Conservation (phyloP, 306 rosid genomes). For the Luffa acutangula region DNA sequence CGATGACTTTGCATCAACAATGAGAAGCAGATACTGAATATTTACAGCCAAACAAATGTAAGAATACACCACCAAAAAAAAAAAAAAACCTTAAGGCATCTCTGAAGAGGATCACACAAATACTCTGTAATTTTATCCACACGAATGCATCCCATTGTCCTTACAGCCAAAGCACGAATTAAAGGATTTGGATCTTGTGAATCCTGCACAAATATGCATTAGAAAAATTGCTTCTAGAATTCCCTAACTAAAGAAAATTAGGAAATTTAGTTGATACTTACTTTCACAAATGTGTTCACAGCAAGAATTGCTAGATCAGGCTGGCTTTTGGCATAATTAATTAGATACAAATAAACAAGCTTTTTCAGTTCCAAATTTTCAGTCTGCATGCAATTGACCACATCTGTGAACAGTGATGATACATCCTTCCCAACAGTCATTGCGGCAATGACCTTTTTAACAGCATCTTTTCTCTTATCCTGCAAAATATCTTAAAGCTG, state of each 20-base stretch:
- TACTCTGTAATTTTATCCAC: slow-evolving; percentile 98
- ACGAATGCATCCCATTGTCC: slow-evolving; percentile 99
- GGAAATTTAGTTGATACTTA: slow-evolving; percentile 15
- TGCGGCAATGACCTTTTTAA: slow-evolving; percentile 96
- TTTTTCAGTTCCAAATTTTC: slow-evolving; percentile 96
- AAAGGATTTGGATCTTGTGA: slow-evolving; percentile 98
- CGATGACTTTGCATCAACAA: not conserved
- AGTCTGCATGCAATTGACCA: slow-evolving; percentile 97
- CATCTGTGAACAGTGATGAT: slow-evolving; percentile 91
- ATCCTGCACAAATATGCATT: slow-evolving; percentile 48
- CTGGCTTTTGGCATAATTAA: slow-evolving; percentile 97
- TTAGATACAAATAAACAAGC: slow-evolving; percentile 88
- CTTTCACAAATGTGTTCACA: slow-evolving; percentile 97
- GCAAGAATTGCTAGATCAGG: slow-evolving; percentile 98
- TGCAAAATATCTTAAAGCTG: slow-evolving; percentile 17
- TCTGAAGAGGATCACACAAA: slow-evolving; percentile 98
- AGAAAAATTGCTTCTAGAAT: not conserved
- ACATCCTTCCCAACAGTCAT: slow-evolving; percentile 99
- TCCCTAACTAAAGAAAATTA: not conserved
- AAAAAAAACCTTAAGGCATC: slow-evolving; percentile 80
- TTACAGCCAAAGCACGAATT: slow-evolving; percentile 94
- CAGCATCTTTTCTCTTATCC: slow-evolving; percentile 99
- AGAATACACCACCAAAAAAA: not conserved
- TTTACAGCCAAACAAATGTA: not conserved
- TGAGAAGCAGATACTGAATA: not conserved